Percentiles rank a stretch among this genome's conserved stretches.
Evolutionary conservation across 345 rosid genomes (phyloP).

Genomic region (Brassica nigra): DNA sequence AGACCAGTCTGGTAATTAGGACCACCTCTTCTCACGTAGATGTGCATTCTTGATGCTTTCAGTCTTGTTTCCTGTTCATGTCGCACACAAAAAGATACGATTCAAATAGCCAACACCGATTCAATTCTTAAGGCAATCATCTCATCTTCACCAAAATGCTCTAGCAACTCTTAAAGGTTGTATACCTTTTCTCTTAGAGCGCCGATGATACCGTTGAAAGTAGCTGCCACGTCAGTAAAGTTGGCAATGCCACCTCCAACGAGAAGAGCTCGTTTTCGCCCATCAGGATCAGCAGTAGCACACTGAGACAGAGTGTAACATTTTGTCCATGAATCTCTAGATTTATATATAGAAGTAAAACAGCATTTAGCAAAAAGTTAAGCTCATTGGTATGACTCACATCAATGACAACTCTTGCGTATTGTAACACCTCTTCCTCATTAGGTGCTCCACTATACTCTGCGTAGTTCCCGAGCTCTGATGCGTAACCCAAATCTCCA

Average conservation of each 20-base stretch:
- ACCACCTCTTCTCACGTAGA: slow-evolving; percentile 95
- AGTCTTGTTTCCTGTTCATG: slow-evolving; percentile 69
- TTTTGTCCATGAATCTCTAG: slow-evolving; percentile 1
- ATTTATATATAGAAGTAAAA: background rate
- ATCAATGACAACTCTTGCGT: slow-evolving; percentile 95
- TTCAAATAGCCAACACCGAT: background rate
- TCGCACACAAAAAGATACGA: background rate
- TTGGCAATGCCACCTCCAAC: slow-evolving; percentile 99
- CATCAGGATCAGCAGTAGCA: slow-evolving; percentile 90
- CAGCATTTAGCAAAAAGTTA: background rate
- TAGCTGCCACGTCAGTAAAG: slow-evolving; percentile 95
- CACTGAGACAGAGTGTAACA: slow-evolving; percentile 52
- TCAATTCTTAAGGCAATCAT: background rate
- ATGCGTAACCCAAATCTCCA: slow-evolving; percentile 96
- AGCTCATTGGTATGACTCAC: slow-evolving; percentile 50
- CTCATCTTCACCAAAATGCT: slow-evolving; percentile 12
- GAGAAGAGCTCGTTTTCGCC: slow-evolving; percentile 86
- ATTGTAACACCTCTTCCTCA: slow-evolving; percentile 94
- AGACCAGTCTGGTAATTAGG: slow-evolving; percentile 92
- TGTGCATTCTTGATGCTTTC: slow-evolving; percentile 91
- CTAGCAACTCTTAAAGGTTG: background rate
- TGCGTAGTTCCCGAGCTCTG: slow-evolving; percentile 94
- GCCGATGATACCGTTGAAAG: slow-evolving; percentile 88
- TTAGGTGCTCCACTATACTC: slow-evolving; percentile 99
- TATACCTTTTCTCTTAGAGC: slow-evolving; percentile 90